These are phyloP conservation scores for Termitomyces sp. DNA, from an alignment of 768 basidiomycete species.

Conservation along the genomic window DNA sequence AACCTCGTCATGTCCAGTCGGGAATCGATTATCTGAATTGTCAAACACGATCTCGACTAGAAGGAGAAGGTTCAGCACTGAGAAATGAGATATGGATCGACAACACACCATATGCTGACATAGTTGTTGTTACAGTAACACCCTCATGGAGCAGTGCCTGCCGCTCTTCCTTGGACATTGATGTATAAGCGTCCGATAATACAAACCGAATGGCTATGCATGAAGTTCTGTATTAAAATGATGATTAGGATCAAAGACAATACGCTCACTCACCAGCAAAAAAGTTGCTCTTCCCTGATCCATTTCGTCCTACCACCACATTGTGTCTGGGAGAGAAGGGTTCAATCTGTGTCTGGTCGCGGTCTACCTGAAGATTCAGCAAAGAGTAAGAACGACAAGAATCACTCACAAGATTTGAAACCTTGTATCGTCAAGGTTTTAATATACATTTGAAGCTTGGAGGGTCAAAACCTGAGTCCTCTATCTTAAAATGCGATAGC, in stretches of 20 bases:
- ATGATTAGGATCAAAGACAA: neutral
- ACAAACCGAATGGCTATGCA: constrained; percentile 89
- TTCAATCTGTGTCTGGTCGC: constrained; percentile 88
- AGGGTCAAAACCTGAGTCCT: neutral
- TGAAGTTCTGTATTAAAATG: neutral
- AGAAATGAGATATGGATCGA: neutral
- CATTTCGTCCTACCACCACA: constrained; percentile 96
- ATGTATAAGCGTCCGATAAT: constrained; percentile 94
- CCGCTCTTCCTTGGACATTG: constrained; percentile 90
- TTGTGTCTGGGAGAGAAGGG: constrained; percentile 93
- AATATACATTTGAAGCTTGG: constrained; percentile 54
- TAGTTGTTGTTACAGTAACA: constrained; percentile 76
- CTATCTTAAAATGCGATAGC: neutral
- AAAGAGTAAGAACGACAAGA: neutral
- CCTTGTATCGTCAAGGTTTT: constrained; percentile 90
- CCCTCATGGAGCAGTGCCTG: constrained; percentile 94
- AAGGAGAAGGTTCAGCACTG: neutral
- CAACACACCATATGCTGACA: constrained; percentile 80
- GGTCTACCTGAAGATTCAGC: constrained; percentile 38
- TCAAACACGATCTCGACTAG: constrained; percentile 92
- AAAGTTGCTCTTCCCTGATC: constrained; percentile 98
- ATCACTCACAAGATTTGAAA: constrained; percentile 90
- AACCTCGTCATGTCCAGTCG: constrained; percentile 84
- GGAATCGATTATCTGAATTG: constrained; percentile 91
- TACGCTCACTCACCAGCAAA: constrained; percentile 68